A percentile compares a stretch with the other conserved stretches of the same genome.
phyloP scores from a whole-genome alignment of 2,329 filamentous ascomycete species.

The Hymenoscyphus fraxineus region DNA sequence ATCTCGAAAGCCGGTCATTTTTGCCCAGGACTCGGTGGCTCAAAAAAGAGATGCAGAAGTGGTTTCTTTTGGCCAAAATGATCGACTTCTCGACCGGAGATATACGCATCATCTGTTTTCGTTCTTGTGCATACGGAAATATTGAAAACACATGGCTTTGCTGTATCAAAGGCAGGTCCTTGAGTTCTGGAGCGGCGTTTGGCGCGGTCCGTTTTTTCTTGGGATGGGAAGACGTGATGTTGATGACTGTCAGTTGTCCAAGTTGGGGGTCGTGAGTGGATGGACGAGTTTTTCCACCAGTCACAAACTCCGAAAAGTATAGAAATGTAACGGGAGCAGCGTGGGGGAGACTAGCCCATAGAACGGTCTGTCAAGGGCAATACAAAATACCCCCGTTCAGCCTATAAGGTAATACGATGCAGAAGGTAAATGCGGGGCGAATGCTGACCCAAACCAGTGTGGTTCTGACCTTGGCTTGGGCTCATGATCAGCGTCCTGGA shows the following conservation, averaged over 20 bases:
- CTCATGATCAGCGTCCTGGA: constrained; percentile 9
- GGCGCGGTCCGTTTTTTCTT: neutral
- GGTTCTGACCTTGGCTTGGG: neutral
- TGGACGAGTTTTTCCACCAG: constrained; percentile 25
- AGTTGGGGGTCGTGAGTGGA: constrained; percentile 11
- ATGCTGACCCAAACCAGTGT: neutral
- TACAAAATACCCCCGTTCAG: constrained; percentile 3
- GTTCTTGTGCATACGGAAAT: neutral
- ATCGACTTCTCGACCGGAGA: neutral
- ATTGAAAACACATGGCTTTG: neutral
- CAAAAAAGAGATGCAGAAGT: neutral
- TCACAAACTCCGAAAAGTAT: constrained; percentile 4
- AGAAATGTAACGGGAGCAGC: constrained; percentile 14
- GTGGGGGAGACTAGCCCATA: constrained; percentile 19
- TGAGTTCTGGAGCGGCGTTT: neutral
- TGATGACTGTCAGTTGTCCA: constrained; percentile 8
- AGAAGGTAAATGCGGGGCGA: constrained; percentile 11
- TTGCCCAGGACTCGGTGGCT: neutral
- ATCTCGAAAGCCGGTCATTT: neutral
- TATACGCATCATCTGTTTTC: constrained; percentile 8
- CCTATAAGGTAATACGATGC: constrained; percentile 6
- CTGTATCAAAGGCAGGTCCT: neutral
- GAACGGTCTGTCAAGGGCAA: neutral
- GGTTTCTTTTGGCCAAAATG: neutral
- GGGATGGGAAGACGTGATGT: neutral